phyloP scores from a whole-genome alignment of 2,329 filamentous ascomycete genomes.

The Ophiostoma himal-ulmi region DNA sequence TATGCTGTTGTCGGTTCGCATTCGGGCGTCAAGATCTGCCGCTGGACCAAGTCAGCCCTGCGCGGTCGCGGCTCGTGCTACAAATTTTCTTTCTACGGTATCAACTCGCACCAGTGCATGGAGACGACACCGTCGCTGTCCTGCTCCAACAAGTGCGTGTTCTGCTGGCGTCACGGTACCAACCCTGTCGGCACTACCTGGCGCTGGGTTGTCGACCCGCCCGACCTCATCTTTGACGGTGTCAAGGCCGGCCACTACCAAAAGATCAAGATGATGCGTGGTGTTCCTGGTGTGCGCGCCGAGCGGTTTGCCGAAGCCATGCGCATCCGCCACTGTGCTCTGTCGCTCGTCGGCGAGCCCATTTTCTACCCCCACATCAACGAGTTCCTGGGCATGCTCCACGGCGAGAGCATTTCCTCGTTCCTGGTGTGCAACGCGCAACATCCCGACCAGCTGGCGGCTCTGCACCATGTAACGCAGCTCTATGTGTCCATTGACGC shows the following conservation, averaged over 20 bases:
- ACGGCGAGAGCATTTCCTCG: slow-evolving; percentile 79
- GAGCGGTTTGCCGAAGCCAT: slow-evolving; percentile 91
- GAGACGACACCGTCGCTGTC: slow-evolving; percentile 92
- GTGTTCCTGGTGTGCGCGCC: slow-evolving; percentile 84
- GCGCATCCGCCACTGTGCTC: slow-evolving; percentile 85
- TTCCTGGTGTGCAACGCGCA: slow-evolving; percentile 98
- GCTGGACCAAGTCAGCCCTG: slow-evolving; percentile 96
- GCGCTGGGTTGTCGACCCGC: slow-evolving; percentile 92
- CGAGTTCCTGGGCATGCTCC: slow-evolving; percentile 76
- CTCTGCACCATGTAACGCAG: slow-evolving; percentile 81
- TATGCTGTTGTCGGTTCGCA: slow-evolving; percentile 94
- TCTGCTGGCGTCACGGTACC: slow-evolving; percentile 97
- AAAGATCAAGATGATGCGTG: slow-evolving; percentile 96
- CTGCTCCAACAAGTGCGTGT: slow-evolving; percentile 97
- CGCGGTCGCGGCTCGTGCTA: slow-evolving; percentile 93
- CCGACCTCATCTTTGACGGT: slow-evolving; percentile 81
- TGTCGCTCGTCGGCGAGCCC: slow-evolving; percentile 91
- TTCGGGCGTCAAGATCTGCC: slow-evolving; percentile 94
- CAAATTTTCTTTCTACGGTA: slow-evolving; percentile 96
- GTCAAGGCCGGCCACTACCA: slow-evolving; percentile 91
- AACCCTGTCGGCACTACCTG: slow-evolving; percentile 95
- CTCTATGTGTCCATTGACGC: slow-evolving; percentile 96
- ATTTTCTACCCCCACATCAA: slow-evolving; percentile 99
- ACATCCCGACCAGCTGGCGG: slow-evolving; percentile 82
- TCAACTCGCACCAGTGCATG: slow-evolving; percentile 96